phyloP scores from a whole-genome alignment of 768 basidiomycete species.

The Kondoa subrosea region DNA sequence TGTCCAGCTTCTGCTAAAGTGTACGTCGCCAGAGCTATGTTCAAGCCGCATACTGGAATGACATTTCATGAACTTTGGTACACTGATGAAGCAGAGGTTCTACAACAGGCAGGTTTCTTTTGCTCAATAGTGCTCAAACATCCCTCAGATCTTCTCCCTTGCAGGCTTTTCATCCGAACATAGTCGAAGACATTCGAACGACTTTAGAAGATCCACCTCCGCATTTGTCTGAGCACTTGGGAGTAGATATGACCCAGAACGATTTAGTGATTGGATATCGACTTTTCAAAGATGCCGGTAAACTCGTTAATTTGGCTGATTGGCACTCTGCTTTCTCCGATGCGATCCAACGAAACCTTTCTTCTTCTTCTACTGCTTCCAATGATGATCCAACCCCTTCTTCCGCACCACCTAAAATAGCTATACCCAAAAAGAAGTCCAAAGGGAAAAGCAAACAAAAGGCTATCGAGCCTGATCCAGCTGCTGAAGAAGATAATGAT shows the following conservation, averaged over 20 bases:
- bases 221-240: neutral
- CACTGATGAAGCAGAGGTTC: slow-evolving; percentile 8
- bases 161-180: slow-evolving; percentile 16
- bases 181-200: slow-evolving; percentile 4
- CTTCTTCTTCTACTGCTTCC: neutral
- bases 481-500: neutral
- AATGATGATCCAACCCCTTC: neutral
- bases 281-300: slow-evolving; percentile 19
- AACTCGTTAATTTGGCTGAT: slow-evolving; percentile 25
- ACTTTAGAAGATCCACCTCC: slow-evolving; percentile 2
- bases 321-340: slow-evolving; percentile 25
- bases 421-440: neutral
- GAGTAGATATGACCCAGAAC: neutral
- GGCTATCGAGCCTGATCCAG: too few relatives aligned
- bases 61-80: slow-evolving; percentile 17
- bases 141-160: neutral
- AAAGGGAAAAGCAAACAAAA: slow-evolving; percentile 1
- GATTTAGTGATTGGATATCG: neutral
- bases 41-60: slow-evolving; percentile 4
- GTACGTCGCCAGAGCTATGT: neutral
- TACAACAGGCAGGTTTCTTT: slow-evolving; percentile 9
- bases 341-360: neutral
- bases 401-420: neutral
- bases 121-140: neutral
- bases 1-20: neutral